Evolutionary conservation across 164 flowering plant genomes (phyloP), one percentile per base, ranked within the genome.

Genomic region (grape (Vitis vinifera)): DNA sequence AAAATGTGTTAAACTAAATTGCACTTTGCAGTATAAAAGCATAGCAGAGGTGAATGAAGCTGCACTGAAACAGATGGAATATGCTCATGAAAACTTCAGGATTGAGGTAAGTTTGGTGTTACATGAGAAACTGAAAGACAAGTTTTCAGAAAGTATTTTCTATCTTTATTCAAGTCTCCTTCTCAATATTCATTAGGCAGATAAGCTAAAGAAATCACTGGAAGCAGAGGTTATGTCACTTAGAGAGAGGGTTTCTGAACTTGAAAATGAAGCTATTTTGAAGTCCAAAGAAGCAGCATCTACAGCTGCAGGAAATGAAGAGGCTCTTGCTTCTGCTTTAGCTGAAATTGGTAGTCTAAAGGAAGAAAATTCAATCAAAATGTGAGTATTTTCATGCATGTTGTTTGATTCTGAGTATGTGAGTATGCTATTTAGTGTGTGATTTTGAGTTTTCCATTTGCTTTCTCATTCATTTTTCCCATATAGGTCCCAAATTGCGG

Each of bases 31-130:
- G 97, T 95, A 89, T 77, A 95, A 95, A 80, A 85, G 81, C 74
- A 91, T 95, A 56, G 97, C 99, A 23, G 83, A 91, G 66, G 97
- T 85, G 62, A 91, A 91, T 81, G 99, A 93, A 83, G 84, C 77
- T 63, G 97, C 97, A 50, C 56, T 95, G 66, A 90, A 83, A 70
- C 91, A 95, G 79, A 89, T 95, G 78, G 98, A 95, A 78, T 57
- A 62, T 71, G 89, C 92, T 56, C 89, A 89, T 82, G 91, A 89
- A 62, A 81, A 66, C 50, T 90, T 82, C 75, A 95, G 84, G 75
- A 71, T 70, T 62, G 95, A 93, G 94, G 98, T 91, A 78, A 4
- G 11, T 61, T 13, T 61, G 3, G 59, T 57, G 27, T 56, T 61
- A 48, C 51, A 16, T 12, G 31, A 58, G 51, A 11, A 49, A 13